Percentiles rank a stretch among this genome's conserved stretches.
Conservation (phyloP, 495 filamentous ascomycete species). For the Chaetomium tenue region DNA sequence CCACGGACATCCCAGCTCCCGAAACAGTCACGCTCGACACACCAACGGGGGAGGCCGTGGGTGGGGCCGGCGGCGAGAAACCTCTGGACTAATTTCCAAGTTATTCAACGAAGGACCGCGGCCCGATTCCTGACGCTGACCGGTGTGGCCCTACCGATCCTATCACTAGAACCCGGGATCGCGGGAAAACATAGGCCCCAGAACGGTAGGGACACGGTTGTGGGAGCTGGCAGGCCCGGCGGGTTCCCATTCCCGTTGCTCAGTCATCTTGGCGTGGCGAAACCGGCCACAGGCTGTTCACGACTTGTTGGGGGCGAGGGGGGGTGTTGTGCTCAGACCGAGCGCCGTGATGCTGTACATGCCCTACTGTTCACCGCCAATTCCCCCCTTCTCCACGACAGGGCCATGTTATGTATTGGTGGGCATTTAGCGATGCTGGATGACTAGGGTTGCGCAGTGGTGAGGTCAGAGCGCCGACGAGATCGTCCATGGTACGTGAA, state of each 20-base stretch:
- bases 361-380: constrained; percentile 1
- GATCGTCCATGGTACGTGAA: constrained; percentile 15
- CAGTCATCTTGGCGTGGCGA: neutral
- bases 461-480: neutral
- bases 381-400: neutral
- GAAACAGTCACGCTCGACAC: neutral
- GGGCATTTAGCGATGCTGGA: neutral
- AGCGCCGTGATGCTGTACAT: neutral
- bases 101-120: neutral
- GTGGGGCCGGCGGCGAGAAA: neutral
- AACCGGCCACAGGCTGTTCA: neutral
- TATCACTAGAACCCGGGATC: no score
- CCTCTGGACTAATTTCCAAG: neutral
- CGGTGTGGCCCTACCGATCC: neutral
- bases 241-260: neutral
- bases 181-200: neutral
- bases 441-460: constrained; percentile 3
- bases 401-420: constrained; percentile 10
- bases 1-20: neutral
- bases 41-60: neutral
- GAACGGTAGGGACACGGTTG: neutral
- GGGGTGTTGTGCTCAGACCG: no score
- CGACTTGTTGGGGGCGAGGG: neutral
- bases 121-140: constrained; percentile 1
- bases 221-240: neutral